Base-by-base conservation (phyloP, 139 green algal species). In the Chlamydomonas applanata region DNA sequence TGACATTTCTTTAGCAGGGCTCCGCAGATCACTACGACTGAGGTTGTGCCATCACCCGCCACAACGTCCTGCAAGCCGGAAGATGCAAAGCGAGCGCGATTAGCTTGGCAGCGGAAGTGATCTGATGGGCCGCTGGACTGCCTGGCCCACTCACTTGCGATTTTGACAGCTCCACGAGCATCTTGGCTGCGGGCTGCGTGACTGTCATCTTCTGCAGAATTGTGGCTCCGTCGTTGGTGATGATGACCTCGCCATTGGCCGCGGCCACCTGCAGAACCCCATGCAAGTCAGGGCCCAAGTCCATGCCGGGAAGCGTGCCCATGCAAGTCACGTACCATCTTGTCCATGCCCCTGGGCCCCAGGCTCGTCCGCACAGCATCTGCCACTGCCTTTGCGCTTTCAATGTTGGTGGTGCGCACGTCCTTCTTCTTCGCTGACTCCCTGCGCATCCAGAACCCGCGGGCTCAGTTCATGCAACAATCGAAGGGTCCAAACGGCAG, bases 171-270 rank as follows among this genome's bases (percentile, higher is more conserved):
- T 99, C 96, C 45, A 99, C 96, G 4, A 99, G 90, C 96, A 99
- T 99, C 79, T 99, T 99, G 25, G 96, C 96, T 32, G 96, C 96
- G 19, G 96, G 96, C 83, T 99, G 94, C 61, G 86, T 88, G 19
- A 99, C 94, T 0, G 86, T 87, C 95, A 99, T 99, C 79, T 97
- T 98, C 66, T 99, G 94, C 16, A 99, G 83, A 62, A 99, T 99
- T 22, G 96, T 99, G 13, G 96, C 96, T 3, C 96, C 96, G 77
- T 99, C 96, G 78, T 99, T 99, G 35, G 96, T 99, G 79, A 99
- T 99, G 76, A 99, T 95, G 14, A 99, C 96, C 73, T 99, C 94
- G 1, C 95, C 96, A 40, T 93, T 89, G 0, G 91, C 82, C 44
- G 92, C 84, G 4, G 86, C 88, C 17, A 99, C 88, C 92, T 97